Percentiles rank a stretch among this genome's conserved stretches.
These are phyloP conservation scores for Arachnomyces sp. DNA, from an alignment of 2,329 filamentous ascomycete genomes.

Conservation along the genomic window DNA sequence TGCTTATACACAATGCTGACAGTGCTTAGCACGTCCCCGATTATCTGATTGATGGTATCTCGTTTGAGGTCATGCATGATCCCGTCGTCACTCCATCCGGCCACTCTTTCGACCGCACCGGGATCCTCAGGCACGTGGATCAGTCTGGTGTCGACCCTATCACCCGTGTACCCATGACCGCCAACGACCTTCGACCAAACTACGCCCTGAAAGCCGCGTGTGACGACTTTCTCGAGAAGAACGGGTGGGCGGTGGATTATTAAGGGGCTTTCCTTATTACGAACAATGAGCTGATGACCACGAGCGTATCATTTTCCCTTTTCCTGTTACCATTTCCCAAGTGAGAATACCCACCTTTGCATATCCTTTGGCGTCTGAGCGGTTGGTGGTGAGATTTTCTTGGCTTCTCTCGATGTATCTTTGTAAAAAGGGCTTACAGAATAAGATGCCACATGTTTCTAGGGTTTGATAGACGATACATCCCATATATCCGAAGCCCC, in stretches of 20 bases:
- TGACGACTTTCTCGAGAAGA: constrained; percentile 73
- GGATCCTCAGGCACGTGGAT: constrained; percentile 77
- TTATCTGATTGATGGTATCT: constrained; percentile 41
- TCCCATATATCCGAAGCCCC: no score
- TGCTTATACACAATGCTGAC: constrained; percentile 8
- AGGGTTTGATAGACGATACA: no score
- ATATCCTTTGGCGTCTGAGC: constrained; percentile 2
- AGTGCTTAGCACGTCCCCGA: constrained; percentile 37
- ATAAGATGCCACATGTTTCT: no score
- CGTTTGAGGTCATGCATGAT: constrained; percentile 45
- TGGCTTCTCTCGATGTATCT: background rate
- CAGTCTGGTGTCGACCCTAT: constrained; percentile 69
- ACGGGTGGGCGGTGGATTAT: constrained; percentile 85
- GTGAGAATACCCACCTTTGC: background rate
- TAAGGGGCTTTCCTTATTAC: background rate
- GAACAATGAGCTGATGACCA: background rate
- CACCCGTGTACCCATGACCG: constrained; percentile 63
- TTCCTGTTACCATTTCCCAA: background rate
- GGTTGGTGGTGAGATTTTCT: background rate
- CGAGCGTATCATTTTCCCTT: constrained; percentile 13
- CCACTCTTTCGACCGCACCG: constrained; percentile 79
- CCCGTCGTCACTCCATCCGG: constrained; percentile 59
- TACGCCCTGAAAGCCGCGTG: constrained; percentile 72
- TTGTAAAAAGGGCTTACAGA: no score
- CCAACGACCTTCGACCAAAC: constrained; percentile 69